phyloP scores from a whole-genome alignment of 441 rosid species.

The Lepidium campestre region DNA sequence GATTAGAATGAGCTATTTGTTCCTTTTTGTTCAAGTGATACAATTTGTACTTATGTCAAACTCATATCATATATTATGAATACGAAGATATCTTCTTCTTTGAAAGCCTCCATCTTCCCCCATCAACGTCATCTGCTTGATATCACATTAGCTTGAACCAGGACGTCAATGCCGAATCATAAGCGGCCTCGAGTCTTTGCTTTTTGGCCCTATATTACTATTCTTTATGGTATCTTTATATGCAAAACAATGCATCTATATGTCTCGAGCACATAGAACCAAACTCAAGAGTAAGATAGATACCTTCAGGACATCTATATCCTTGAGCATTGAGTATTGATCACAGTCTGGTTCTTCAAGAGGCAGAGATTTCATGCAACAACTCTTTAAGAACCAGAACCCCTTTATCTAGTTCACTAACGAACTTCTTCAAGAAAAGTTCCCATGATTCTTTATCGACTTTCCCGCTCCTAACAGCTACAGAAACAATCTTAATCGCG shows the following conservation, averaged over 20 bases:
- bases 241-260: not conserved
- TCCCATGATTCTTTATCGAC: slow-evolving; percentile 56
- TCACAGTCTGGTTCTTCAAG: slow-evolving; percentile 5
- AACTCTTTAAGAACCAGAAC: slow-evolving; percentile 8
- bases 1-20: too few species aligned
- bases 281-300: not conserved
- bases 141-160: not conserved
- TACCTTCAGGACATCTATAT: not conserved
- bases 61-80: not conserved
- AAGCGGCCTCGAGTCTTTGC: not conserved
- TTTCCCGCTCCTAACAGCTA: slow-evolving; percentile 45
- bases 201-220: not conserved
- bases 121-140: not conserved
- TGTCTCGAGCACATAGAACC: not conserved
- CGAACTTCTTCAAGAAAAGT: slow-evolving; percentile 39
- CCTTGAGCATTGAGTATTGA: not conserved
- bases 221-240: not conserved
- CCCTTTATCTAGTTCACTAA: slow-evolving; percentile 38
- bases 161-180: not conserved
- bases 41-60: not conserved
- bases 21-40: too few species aligned
- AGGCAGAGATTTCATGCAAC: slow-evolving; percentile 5
- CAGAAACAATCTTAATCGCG: slow-evolving; percentile 35
- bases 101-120: not conserved
- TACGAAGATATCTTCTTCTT: not conserved